Conservation (phyloP, 225 moss, liverwort and hornwort genomes). For the Climacium dendroides region DNA sequence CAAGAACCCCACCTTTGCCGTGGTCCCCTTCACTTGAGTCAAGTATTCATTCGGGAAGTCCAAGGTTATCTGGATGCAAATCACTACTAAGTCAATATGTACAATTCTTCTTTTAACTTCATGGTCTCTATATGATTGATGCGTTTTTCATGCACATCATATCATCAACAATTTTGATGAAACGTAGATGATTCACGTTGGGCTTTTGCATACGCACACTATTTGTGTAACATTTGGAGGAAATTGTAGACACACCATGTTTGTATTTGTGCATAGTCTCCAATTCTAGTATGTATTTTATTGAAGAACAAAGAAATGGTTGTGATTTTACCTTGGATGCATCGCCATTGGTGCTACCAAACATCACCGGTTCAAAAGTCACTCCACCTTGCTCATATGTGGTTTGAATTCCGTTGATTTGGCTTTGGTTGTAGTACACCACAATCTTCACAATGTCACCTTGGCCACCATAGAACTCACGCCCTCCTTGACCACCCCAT, state of each 20-base stretch:
- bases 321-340: background rate
- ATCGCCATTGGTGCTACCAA: background rate
- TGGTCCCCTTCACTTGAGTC: background rate
- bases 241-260: no score
- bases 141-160: background rate
- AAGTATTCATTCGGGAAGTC: background rate
- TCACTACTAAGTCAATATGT: background rate
- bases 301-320: background rate
- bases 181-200: no score
- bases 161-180: background rate
- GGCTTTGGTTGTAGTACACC: background rate
- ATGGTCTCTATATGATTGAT: fast-evolving
- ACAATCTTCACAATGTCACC: background rate
- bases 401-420: background rate
- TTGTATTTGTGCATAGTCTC: no score
- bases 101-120: background rate
- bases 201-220: no score
- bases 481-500: background rate
- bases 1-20: background rate
- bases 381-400: background rate
- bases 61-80: background rate
- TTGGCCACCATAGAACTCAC: background rate
- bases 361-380: background rate
- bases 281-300: no score
- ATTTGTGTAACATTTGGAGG: background rate